Evolutionary conservation across 169 alveolate genomes (phyloP).

Genomic region (Perkinsus chesapeaki): DNA sequence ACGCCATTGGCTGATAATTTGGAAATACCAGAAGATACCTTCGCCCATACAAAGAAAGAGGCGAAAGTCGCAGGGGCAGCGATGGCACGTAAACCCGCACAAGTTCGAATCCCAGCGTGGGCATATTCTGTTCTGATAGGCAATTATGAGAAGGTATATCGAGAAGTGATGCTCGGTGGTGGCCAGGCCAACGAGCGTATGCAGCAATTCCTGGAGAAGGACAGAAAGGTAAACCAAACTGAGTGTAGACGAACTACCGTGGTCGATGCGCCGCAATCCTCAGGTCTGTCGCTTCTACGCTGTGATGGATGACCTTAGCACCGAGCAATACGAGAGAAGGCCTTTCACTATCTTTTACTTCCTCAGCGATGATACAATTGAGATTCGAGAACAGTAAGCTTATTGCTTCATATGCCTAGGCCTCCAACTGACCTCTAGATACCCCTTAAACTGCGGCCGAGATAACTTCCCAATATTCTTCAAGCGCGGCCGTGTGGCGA

Average conservation of each 20-base stretch:
- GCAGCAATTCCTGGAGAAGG: slow-evolving; percentile 20
- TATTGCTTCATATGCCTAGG: background rate
- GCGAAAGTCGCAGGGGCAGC: background rate
- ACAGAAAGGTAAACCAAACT: background rate
- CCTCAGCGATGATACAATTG: slow-evolving; percentile 18
- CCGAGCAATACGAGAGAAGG: slow-evolving; percentile 22
- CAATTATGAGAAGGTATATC: slow-evolving; percentile 4
- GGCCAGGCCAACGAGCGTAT: slow-evolving; percentile 1
- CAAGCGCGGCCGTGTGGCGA: slow-evolving; percentile 13
- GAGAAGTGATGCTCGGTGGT: slow-evolving; percentile 10
- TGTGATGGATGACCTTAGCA: slow-evolving; percentile 15
- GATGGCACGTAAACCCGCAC: background rate
- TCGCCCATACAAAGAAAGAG: slow-evolving; percentile 5
- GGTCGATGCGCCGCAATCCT: background rate
- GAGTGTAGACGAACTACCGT: background rate
- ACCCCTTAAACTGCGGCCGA: slow-evolving; percentile 17
- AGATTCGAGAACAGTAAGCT: slow-evolving; percentile 17
- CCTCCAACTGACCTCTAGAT: background rate
- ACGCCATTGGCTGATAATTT: background rate
- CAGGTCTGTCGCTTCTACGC: slow-evolving; percentile 24
- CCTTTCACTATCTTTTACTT: slow-evolving; percentile 22
- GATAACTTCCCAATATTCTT: slow-evolving; percentile 20
- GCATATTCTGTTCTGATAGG: background rate
- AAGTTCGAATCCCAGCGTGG: background rate
- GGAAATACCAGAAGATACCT: background rate